phyloP scores from a whole-genome alignment of 1,284 basidiomycete species.

The Mycosarcoma mackinlayi region DNA sequence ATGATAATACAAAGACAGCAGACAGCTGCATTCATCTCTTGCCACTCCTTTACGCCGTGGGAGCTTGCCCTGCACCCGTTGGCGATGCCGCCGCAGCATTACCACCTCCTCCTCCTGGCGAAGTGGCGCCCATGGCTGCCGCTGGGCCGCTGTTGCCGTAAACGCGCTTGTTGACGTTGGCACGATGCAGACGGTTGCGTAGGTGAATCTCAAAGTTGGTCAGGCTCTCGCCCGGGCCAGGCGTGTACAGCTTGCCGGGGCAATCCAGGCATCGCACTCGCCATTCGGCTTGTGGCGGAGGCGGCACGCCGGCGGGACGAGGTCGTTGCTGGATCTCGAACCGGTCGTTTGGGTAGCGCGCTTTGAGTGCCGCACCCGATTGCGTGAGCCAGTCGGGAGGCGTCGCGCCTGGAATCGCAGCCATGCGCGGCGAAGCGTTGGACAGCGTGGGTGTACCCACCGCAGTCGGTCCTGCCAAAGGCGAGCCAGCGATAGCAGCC shows the following conservation, averaged over 20 bases:
- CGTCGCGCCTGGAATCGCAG: conserved; percentile 23
- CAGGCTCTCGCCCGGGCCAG: conserved; percentile 88
- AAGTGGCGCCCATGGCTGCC: not conserved
- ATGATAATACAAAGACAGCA: too few species aligned
- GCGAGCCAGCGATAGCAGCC: conserved; percentile 67
- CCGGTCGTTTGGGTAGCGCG: conserved; percentile 81
- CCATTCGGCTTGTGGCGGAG: conserved; percentile 75
- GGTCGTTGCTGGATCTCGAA: conserved; percentile 71
- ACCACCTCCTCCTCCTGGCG: too few species aligned
- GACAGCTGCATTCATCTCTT: too few species aligned
- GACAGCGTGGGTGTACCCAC: conserved; percentile 15
- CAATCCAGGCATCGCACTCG: conserved; percentile 93
- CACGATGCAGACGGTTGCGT: conserved; percentile 78
- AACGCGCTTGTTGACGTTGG: conserved; percentile 56
- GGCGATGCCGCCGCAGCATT: too few species aligned
- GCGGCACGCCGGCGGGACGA: conserved; percentile 35
- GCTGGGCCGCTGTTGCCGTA: conserved; percentile 38
- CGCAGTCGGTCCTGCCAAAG: not conserved
- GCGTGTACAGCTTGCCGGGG: conserved; percentile 92
- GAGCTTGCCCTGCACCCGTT: too few species aligned
- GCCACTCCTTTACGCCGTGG: too few species aligned
- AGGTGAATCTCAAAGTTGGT: conserved; percentile 93
- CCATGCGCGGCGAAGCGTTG: conserved; percentile 34
- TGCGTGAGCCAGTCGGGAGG: conserved; percentile 77
- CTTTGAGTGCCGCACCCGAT: conserved; percentile 77